Conservation (phyloP, 164 flowering plant genomes). For the Hamamelis virginiana region DNA sequence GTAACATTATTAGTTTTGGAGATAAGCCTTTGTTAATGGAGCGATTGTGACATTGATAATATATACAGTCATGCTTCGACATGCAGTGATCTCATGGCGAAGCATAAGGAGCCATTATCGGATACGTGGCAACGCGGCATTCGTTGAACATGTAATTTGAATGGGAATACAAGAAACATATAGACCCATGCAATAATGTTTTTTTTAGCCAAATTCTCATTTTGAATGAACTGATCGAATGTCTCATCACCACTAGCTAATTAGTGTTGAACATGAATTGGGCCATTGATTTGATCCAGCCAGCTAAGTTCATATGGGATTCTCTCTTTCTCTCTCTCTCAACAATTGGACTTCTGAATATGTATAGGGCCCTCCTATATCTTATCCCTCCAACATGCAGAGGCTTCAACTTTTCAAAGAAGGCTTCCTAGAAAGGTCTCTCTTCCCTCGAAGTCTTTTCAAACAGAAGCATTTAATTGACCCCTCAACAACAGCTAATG, state of each 20-base stretch:
- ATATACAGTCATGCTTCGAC: neutral
- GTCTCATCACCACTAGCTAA: neutral
- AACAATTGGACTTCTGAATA: neutral
- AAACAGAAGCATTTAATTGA: neutral
- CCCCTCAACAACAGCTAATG: neutral
- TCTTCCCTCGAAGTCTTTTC: neutral
- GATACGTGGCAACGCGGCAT: neutral
- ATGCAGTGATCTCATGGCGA: neutral
- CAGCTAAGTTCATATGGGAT: neutral
- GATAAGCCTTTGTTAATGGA: conserved; percentile 3
- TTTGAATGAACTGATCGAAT: neutral
- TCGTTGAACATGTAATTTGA: neutral
- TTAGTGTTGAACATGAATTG: neutral
- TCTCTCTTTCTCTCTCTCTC: neutral
- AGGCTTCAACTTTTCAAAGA: neutral
- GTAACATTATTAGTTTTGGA: neutral
- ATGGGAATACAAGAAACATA: neutral
- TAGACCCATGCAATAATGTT: neutral
- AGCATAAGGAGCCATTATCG: neutral
- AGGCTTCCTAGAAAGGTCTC: neutral
- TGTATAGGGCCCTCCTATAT: neutral
- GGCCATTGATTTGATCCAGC: neutral
- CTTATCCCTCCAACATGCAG: neutral
- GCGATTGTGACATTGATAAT: neutral
- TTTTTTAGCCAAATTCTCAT: neutral